Evolutionary conservation across 805 yeast genomes (phyloP), one percentile per base, ranked within the genome.

Genomic region (Metschnikowia koreensis): DNA sequence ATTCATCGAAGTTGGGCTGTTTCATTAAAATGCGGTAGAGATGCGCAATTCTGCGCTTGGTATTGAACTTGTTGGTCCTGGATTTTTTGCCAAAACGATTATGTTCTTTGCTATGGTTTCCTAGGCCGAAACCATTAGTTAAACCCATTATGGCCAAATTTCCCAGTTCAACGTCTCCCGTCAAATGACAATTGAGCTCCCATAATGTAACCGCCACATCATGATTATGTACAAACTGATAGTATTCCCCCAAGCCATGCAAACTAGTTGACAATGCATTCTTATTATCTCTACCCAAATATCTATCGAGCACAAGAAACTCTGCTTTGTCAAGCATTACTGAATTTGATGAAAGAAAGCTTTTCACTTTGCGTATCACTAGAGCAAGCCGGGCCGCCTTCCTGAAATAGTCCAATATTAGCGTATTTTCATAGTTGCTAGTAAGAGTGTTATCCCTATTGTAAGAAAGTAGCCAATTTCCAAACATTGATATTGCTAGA

Each of bases 401-500:
- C 16, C 67, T 51, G 53, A 63, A 61, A 39, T 57, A 61, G 41
- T 55, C 59, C 38, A 63, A 46, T 11, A 63, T 59, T 44, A 60
- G 48, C n/a, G 53, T 50, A 41, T 63, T 63, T 26, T 61, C 51
- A 51, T 60, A 63, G 46, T 60, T 61, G 48, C 55, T 56, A 28
- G 48, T 55, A 17, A 57, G 47, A 2, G 54, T 50, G 2, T 39
- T 26, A 38, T 56, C 63, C 17, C 55, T 48, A 48, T 59, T 59
- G 53, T 45, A 63, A 12, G 64, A 47, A 27, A 63, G 53, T 11
- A 63, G 58, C 65, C 64, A 63, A 33, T 57, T 60, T 16, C 66
- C 67, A 44, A 63, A 63, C 65, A 63, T 62, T 15, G 66, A 52
- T n/a, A 60, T 56, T 12, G 67, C 66, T 16, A 63, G 48, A 15